These are phyloP conservation scores for Podospora pseudopauciseta DNA, from an alignment of 495 filamentous ascomycete genomes.

Conservation along the genomic window DNA sequence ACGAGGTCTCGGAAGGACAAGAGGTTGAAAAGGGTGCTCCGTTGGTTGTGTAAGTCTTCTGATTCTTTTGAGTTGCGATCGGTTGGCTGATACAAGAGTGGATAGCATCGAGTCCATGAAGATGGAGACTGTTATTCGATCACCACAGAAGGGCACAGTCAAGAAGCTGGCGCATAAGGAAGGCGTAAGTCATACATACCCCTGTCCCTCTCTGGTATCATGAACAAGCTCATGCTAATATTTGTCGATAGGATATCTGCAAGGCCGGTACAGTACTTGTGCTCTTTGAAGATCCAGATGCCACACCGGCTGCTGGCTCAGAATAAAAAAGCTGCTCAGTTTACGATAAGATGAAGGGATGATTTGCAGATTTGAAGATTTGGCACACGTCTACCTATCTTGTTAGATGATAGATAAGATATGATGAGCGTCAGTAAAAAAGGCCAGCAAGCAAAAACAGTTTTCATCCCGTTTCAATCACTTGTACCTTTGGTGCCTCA, in stretches of 20 bases:
- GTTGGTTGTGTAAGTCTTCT: conserved; percentile 66
- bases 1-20: conserved; percentile 77
- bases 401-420: not conserved
- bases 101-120: conserved; percentile 94
- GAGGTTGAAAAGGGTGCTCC: conserved; percentile 79
- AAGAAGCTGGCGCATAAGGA: conserved; percentile 77
- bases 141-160: conserved; percentile 76
- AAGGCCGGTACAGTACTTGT: conserved; percentile 55
- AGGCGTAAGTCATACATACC: conserved; percentile 61
- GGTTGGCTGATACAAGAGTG: not conserved
- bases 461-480: not conserved
- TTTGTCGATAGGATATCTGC: conserved; percentile 49
- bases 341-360: not conserved
- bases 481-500: too few relatives aligned
- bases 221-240: conserved; percentile 19
- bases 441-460: not conserved
- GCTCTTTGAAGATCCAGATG: conserved; percentile 48
- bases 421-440: not conserved
- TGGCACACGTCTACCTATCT: not conserved
- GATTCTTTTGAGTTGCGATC: not conserved
- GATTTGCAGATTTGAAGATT: not conserved
- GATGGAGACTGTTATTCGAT: conserved; percentile 97
- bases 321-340: conserved; percentile 21
- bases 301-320: conserved; percentile 13
- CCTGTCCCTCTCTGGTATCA: too few relatives aligned